These are phyloP conservation scores for Pyrenopolyporus hunteri DNA, from an alignment of 495 filamentous ascomycete genomes.

Conservation along the genomic window DNA sequence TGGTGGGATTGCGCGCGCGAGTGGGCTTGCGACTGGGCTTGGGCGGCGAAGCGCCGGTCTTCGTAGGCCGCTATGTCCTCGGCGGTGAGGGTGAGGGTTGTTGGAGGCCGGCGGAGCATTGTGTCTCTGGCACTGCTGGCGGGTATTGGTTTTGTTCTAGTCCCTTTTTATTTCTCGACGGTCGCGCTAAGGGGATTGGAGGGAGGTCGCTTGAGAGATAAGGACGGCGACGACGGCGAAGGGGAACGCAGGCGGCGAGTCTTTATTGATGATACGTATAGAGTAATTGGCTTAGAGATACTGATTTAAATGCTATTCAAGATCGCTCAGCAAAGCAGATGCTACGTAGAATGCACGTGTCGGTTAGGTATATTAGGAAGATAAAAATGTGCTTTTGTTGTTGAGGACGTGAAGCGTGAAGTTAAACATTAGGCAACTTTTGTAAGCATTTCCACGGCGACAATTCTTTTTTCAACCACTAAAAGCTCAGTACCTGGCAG, in stretches of 20 bases:
- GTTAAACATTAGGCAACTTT: not conserved
- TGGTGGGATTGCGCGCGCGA: constrained; percentile 23
- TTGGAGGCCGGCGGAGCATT: constrained; percentile 85
- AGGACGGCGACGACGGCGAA: not conserved
- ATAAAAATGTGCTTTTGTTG: not conserved
- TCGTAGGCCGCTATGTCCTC: constrained; percentile 82
- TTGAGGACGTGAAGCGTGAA: not conserved
- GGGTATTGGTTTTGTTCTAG: not conserved
- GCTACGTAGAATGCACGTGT: not conserved
- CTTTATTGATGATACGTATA: not conserved
- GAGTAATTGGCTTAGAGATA: not conserved
- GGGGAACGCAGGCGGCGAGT: not conserved
- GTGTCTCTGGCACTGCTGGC: constrained; percentile 11
- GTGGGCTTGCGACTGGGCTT: constrained; percentile 37
- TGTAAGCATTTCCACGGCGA: too few species aligned
- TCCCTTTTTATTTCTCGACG: not conserved
- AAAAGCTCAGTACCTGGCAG: too few species aligned
- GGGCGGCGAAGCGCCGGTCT: constrained; percentile 54
- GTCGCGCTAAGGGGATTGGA: not conserved
- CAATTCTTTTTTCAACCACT: too few species aligned
- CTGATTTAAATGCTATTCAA: not conserved
- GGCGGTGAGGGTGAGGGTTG: constrained; percentile 74
- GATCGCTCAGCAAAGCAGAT: not conserved
- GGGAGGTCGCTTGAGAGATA: not conserved
- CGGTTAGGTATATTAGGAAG: not conserved